These are phyloP conservation scores for Boeremia lycopersici DNA, from an alignment of 2,329 filamentous ascomycete species.

Conservation along the genomic window DNA sequence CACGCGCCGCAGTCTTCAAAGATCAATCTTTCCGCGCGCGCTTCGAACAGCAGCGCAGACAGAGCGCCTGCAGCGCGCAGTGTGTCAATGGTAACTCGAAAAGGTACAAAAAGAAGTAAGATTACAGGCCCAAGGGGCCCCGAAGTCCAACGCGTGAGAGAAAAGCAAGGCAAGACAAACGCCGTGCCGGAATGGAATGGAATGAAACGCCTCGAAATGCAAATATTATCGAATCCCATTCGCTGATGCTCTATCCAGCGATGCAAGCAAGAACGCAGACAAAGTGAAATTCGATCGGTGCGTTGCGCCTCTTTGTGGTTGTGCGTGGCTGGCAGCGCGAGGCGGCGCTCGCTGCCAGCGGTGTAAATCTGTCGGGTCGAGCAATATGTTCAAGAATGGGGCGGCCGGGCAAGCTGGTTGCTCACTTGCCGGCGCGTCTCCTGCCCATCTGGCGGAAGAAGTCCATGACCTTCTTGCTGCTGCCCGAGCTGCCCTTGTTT, in stretches of 20 bases:
- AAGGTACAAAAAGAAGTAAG: conserved; percentile 15
- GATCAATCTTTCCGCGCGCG: neutral
- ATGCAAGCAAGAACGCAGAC: conserved; percentile 11
- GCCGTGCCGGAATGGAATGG: neutral
- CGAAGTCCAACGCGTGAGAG: neutral
- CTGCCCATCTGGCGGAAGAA: conserved; percentile 85
- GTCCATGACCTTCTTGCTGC: conserved; percentile 94
- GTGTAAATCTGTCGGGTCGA: conserved; percentile 5
- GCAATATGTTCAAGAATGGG: conserved; percentile 11
- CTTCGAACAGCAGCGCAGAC: neutral
- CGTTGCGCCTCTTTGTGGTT: neutral
- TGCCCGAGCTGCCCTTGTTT: conserved; percentile 61
- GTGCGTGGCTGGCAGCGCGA: conserved; percentile 5
- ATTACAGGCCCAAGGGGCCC: conserved; percentile 5
- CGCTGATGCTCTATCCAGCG: conserved; percentile 20
- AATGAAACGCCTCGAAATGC: conserved; percentile 8
- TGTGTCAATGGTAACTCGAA: conserved; percentile 5
- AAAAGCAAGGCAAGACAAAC: neutral
- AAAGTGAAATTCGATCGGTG: conserved; percentile 9
- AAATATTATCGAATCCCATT: conserved; percentile 12
- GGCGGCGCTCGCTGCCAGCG: neutral
- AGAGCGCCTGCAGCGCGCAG: conserved; percentile 1
- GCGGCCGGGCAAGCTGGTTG: neutral
- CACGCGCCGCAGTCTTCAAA: neutral
- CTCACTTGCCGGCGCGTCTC: conserved; percentile 15